Percentiles rank a stretch among this genome's conserved stretches.
These are phyloP conservation scores for Rehmannia glutinosa DNA, from an alignment of 257 asterid genomes.

Conservation along the genomic window DNA sequence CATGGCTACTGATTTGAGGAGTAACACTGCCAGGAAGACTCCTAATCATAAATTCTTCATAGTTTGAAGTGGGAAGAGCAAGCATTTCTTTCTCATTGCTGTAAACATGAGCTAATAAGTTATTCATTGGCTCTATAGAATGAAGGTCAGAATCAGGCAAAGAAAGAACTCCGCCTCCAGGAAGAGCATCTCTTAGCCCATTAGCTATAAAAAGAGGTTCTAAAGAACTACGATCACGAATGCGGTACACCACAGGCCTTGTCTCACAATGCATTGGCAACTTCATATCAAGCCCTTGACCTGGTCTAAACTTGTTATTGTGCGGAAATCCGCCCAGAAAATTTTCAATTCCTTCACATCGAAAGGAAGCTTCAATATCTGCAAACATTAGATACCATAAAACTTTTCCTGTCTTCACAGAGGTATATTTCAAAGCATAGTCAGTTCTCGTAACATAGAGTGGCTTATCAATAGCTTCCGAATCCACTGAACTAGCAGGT, in stretches of 20 bases:
- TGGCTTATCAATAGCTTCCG: conserved; percentile 38
- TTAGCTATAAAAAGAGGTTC: conserved; percentile 41
- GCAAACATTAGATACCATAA: conserved; percentile 82
- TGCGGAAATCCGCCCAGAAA: conserved; percentile 33
- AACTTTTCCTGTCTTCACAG: conserved; percentile 60
- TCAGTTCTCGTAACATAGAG: conserved; percentile 80
- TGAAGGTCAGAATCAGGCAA: conserved; percentile 41
- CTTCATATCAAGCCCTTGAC: conserved; percentile 22
- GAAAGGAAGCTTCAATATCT: conserved; percentile 68
- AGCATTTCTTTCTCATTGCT: conserved; percentile 32
- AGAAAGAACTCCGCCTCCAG: conserved; percentile 41
- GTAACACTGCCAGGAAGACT: conserved; percentile 36
- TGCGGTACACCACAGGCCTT: conserved; percentile 51
- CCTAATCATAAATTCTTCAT: conserved; percentile 23
- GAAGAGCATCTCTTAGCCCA: conserved; percentile 39
- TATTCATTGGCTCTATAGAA: conserved; percentile 21
- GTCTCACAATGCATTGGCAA: conserved; percentile 44
- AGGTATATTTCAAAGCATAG: conserved; percentile 60
- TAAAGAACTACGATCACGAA: conserved; percentile 54
- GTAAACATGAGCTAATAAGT: conserved; percentile 25
- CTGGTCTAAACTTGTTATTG: conserved; percentile 18
- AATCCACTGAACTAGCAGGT: conserved; percentile 30
- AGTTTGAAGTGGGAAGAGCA: conserved; percentile 40
- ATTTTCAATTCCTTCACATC: conserved; percentile 49
- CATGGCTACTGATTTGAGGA: conserved; percentile 22